Evolutionary conservation across 148 eudicot species (phyloP).

Genomic region (Cornus kousa): DNA sequence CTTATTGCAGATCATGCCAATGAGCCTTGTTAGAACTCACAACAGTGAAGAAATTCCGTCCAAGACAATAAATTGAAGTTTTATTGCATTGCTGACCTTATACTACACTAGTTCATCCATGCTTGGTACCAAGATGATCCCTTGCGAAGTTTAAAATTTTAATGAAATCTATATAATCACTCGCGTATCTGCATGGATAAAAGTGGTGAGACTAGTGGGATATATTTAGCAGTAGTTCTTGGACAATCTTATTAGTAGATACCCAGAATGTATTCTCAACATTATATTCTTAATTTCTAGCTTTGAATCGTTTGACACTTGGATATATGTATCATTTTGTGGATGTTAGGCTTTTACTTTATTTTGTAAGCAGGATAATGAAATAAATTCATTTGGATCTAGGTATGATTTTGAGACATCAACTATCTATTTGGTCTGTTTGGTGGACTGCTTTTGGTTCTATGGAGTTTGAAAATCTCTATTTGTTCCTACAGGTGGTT

Average conservation of each 20-base stretch:
- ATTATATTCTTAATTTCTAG: background rate
- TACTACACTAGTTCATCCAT: background rate
- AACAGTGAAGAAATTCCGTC: background rate
- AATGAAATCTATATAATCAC: background rate
- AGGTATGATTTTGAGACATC: background rate
- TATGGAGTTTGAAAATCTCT: background rate
- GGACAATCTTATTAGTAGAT: background rate
- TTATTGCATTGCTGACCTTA: background rate
- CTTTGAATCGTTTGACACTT: background rate
- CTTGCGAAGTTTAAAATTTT: background rate
- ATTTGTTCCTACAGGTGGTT: constrained; percentile 55
- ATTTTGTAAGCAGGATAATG: background rate
- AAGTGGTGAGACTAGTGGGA: background rate
- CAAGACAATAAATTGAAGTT: background rate
- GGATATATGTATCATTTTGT: background rate
- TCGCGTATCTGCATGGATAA: background rate
- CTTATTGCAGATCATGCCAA: background rate
- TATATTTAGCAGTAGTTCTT: background rate
- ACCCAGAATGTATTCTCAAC: background rate
- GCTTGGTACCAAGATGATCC: background rate
- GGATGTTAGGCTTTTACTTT: background rate
- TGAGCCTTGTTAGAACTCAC: background rate
- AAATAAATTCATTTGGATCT: background rate
- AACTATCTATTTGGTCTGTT: background rate
- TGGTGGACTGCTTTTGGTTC: constrained; percentile 5